Conservation (phyloP, 768 basidiomycete genomes). For the Termitomyces sp. region DNA sequence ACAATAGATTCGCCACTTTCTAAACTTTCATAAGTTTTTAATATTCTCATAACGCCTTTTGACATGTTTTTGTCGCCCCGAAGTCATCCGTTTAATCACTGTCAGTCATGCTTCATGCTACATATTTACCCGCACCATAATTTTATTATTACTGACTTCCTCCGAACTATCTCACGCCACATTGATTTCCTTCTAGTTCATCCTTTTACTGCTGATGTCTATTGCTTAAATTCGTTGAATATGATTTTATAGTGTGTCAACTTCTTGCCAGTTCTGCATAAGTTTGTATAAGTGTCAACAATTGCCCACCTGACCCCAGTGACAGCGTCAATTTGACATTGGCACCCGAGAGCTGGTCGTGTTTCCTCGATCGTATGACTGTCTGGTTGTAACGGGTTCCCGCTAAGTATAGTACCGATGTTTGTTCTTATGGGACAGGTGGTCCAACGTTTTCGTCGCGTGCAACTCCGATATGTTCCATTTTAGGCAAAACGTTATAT, state of each 20-base stretch:
- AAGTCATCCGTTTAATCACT: not conserved
- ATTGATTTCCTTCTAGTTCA: not conserved
- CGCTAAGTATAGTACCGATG: too few species aligned
- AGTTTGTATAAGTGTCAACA: too few species aligned
- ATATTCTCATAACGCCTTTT: not conserved
- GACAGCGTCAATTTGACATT: not conserved
- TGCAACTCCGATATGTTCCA: too few species aligned
- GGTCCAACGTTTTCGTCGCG: too few species aligned
- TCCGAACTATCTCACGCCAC: not conserved
- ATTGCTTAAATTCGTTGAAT: not conserved
- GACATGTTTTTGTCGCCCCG: not conserved
- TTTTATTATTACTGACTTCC: not conserved
- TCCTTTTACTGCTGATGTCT: not conserved
- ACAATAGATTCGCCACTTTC: not conserved
- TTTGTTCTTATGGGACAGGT: too few species aligned
- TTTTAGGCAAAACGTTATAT: too few species aligned
- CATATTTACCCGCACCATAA: not conserved
- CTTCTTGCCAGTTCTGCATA: not conserved
- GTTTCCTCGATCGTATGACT: not conserved
- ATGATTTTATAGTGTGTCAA: not conserved
- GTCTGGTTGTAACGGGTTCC: too few species aligned
- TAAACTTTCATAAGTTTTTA: not conserved
- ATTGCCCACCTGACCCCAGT: not conserved
- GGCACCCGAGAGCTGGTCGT: not conserved
- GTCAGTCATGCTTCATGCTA: not conserved